Conservation (phyloP, 1,139 yeast genomes). For the Pneumocystis canis region DNA sequence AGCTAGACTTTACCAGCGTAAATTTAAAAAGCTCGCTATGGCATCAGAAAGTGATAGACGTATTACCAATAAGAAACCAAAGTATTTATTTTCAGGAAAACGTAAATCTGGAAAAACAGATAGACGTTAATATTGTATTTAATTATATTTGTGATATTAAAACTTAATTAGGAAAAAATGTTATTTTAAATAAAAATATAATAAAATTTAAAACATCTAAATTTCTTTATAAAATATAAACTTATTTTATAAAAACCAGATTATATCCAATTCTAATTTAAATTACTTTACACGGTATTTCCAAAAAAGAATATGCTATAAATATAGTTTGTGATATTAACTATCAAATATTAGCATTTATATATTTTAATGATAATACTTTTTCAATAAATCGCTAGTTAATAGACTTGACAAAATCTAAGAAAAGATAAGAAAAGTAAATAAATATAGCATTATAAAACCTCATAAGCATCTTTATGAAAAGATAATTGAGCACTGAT, state of each 20-base stretch:
- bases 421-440: not conserved
- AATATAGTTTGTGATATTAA: not conserved
- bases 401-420: not conserved
- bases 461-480: constrained; percentile 1
- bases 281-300: not conserved
- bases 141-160: not conserved
- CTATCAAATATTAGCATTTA: not conserved
- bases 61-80: constrained; percentile 68
- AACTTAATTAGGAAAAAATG: no score
- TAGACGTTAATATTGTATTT: constrained; percentile 31
- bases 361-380: not conserved
- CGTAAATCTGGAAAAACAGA: constrained; percentile 76
- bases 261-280: not conserved
- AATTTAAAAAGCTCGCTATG: constrained; percentile 81
- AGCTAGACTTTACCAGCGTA: constrained; percentile 81
- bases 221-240: not conserved
- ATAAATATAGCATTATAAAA: not conserved
- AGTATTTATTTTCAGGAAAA: constrained; percentile 92
- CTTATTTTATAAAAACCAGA: not conserved
- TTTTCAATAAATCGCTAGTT: not conserved
- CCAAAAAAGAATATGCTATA: not conserved
- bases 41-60: constrained; percentile 96
- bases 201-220: not conserved
- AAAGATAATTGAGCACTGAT: not conserved
- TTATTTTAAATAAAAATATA: not conserved